Evolutionary conservation across 2,329 filamentous ascomycete genomes (phyloP).

Genomic region (Capronia americana): DNA sequence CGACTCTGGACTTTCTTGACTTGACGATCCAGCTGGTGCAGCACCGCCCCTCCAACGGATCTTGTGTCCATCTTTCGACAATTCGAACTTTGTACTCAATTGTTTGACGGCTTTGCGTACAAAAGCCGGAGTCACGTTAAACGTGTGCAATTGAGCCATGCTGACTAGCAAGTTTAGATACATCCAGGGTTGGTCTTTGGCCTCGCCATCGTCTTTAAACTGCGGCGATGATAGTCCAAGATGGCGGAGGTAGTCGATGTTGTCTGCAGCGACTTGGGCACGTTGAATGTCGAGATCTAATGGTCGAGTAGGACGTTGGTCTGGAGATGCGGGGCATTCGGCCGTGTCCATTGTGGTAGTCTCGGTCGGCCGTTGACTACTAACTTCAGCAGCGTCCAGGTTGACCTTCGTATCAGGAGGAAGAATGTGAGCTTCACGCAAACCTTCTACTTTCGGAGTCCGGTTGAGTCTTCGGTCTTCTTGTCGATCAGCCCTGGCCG

Average conservation of each 20-base stretch:
- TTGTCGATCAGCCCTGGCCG: slow-evolving; percentile 49
- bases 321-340: slow-evolving; percentile 51
- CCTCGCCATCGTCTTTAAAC: slow-evolving; percentile 7
- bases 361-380: slow-evolving; percentile 12
- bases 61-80: slow-evolving; percentile 78
- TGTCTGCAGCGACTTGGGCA: slow-evolving; percentile 75
- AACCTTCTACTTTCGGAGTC: slow-evolving; percentile 43
- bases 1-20: slow-evolving; percentile 43
- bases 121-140: slow-evolving; percentile 81
- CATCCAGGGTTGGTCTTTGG: slow-evolving; percentile 36
- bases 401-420: slow-evolving; percentile 41
- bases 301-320: slow-evolving; percentile 78
- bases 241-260: slow-evolving; percentile 63
- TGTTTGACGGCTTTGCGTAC: slow-evolving; percentile 74
- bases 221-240: slow-evolving; percentile 38
- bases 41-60: slow-evolving; percentile 78
- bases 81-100: slow-evolving; percentile 75
- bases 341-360: slow-evolving; percentile 3
- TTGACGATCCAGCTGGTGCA: slow-evolving; percentile 70
- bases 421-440: slow-evolving; percentile 52
- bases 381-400: slow-evolving; percentile 27
- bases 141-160: slow-evolving; percentile 82
- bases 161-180: slow-evolving; percentile 70
- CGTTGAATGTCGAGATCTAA: slow-evolving; percentile 79
- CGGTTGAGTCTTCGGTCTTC: slow-evolving; percentile 36